Percentiles rank a stretch among this genome's conserved stretches.
phyloP scores from a whole-genome alignment of 768 basidiomycete species.

The Scleroderma citrinum region DNA sequence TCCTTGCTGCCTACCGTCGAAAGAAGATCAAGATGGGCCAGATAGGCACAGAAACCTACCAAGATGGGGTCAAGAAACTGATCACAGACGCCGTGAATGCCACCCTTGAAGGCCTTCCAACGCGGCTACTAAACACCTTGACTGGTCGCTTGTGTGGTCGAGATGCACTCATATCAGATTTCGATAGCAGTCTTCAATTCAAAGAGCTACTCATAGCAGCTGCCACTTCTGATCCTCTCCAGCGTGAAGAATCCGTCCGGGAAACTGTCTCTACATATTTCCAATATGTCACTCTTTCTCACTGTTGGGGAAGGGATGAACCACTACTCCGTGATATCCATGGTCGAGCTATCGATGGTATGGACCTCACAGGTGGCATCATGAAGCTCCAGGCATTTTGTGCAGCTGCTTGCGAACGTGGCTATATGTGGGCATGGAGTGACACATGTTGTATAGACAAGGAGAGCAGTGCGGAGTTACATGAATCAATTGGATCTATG shows the following conservation, averaged over 20 bases:
- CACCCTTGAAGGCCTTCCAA: too few relatives aligned
- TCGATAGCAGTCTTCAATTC: background rate
- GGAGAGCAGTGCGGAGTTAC: background rate
- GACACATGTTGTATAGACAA: constrained; percentile 5
- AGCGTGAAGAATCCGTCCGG: background rate
- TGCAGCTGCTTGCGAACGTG: background rate
- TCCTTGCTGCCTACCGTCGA: too few relatives aligned
- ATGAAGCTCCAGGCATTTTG: background rate
- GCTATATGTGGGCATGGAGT: constrained; percentile 1
- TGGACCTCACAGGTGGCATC: background rate
- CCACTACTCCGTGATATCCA: background rate
- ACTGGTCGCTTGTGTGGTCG: too few relatives aligned
- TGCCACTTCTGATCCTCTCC: background rate
- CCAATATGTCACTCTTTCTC: constrained; percentile 1
- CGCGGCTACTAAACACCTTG: too few relatives aligned
- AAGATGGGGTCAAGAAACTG: too few relatives aligned
- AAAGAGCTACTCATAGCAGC: background rate
- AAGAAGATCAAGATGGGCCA: too few relatives aligned
- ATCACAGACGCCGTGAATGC: too few relatives aligned
- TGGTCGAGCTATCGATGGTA: background rate
- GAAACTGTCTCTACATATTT: background rate
- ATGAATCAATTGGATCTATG: constrained; percentile 1
- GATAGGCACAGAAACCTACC: too few relatives aligned
- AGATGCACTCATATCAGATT: background rate
- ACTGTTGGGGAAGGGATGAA: background rate